phyloP scores from a whole-genome alignment of 164 flowering plant genomes.

The Aristolochia contorta region DNA sequence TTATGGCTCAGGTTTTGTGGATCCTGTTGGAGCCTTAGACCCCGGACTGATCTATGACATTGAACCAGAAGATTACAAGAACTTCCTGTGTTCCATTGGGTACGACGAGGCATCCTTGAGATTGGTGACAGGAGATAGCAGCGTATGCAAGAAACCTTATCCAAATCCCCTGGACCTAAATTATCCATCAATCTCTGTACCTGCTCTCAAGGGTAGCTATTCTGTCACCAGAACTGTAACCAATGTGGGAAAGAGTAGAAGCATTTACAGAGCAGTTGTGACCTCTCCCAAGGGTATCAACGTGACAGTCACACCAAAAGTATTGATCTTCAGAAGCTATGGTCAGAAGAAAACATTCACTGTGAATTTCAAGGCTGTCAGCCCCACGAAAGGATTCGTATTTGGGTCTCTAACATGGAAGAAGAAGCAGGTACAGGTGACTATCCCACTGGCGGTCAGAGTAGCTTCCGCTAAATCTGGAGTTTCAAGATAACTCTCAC shows the following conservation, averaged over 20 bases:
- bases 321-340: conserved; percentile 30
- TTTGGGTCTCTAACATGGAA: conserved; percentile 66
- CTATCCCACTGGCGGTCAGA: conserved; percentile 50
- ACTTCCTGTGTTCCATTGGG: conserved; percentile 69
- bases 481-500: background rate
- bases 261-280: conserved; percentile 40
- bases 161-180: conserved; percentile 39
- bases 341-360: conserved; percentile 51
- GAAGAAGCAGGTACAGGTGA: conserved; percentile 31
- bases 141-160: conserved; percentile 31
- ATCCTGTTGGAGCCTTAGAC: conserved; percentile 47
- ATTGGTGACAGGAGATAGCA: conserved; percentile 43
- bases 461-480: conserved; percentile 15
- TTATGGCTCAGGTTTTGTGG: conserved; percentile 65
- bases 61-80: conserved; percentile 36
- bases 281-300: conserved; percentile 43
- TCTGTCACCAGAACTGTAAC: conserved; percentile 55
- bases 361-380: conserved; percentile 41
- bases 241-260: conserved; percentile 45
- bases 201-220: conserved; percentile 30
- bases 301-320: conserved; percentile 43
- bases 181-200: conserved; percentile 67
- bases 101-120: conserved; percentile 34
- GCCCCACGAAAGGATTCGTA: conserved; percentile 38
- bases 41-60: conserved; percentile 74